These are phyloP conservation scores for Vaccinium macrocarpon DNA, from an alignment of 148 eudicot genomes.

Conservation along the genomic window DNA sequence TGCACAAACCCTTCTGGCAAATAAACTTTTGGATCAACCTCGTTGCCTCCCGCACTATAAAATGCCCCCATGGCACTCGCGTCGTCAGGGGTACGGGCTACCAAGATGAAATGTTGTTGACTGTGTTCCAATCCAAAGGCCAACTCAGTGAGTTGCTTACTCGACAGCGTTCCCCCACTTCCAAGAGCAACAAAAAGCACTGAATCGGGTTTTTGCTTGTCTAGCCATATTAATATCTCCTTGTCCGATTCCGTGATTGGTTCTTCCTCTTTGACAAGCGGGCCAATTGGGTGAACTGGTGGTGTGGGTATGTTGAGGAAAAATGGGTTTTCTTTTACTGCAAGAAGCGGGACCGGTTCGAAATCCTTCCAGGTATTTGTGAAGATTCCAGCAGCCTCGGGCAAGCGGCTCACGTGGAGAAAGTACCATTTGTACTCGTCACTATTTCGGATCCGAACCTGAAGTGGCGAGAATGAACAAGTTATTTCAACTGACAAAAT, in stretches of 20 bases:
- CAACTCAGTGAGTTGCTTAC: conserved; percentile 30
- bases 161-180: conserved; percentile 31
- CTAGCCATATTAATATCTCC: conserved; percentile 22
- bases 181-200: conserved; percentile 30
- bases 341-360: conserved; percentile 31
- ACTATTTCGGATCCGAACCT: conserved; percentile 12
- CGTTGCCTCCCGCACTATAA: background rate
- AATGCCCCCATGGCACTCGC: conserved; percentile 5
- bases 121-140: conserved; percentile 36
- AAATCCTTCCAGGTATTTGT: conserved; percentile 46
- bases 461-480: too few relatives aligned
- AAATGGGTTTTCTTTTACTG: conserved; percentile 29
- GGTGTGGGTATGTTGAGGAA: conserved; percentile 23
- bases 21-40: conserved; percentile 8
- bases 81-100: conserved; percentile 25
- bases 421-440: conserved; percentile 31
- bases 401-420: conserved; percentile 20
- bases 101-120: conserved; percentile 27
- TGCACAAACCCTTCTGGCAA: conserved; percentile 28
- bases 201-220: conserved; percentile 23
- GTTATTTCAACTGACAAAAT: too few relatives aligned
- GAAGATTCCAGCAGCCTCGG: conserved; percentile 34
- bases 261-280: conserved; percentile 20
- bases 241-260: background rate
- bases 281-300: conserved; percentile 46